Conservation (phyloP, 225 moss, liverwort and hornwort genomes). For the Antitrichia curtipendula region DNA sequence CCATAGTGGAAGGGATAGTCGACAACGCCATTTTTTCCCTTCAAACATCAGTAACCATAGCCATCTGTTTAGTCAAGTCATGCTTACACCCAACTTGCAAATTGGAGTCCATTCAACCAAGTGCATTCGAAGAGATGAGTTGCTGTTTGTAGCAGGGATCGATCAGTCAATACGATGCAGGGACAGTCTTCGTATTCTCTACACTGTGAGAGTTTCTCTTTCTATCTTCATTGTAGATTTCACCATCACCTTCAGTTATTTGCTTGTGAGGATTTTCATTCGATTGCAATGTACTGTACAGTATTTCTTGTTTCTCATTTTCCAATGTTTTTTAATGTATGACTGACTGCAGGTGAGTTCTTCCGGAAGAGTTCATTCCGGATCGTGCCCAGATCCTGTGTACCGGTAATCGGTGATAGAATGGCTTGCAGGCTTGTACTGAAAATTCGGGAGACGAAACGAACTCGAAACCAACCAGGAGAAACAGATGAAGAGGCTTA, state of each 20-base stretch:
- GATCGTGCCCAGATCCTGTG: constrained; percentile 11
- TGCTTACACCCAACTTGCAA: background rate
- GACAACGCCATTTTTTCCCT: background rate
- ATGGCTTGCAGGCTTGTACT: background rate
- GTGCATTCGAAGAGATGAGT: background rate
- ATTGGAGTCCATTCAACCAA: background rate
- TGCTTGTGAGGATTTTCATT: background rate
- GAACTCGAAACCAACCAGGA: background rate
- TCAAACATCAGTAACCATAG: background rate
- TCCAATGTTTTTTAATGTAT: background rate
- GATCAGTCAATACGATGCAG: background rate
- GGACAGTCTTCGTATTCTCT: background rate
- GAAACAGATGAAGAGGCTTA: background rate
- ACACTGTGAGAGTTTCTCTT: background rate
- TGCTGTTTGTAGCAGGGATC: background rate
- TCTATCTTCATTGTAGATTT: background rate
- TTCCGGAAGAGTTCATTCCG: constrained; percentile 17
- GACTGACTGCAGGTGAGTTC: background rate
- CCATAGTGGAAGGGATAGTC: background rate
- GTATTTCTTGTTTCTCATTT: background rate
- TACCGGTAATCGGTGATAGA: background rate
- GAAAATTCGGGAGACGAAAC: background rate
- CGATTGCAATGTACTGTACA: too few relatives aligned
- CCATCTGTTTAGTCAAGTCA: background rate
- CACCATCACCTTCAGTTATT: background rate